These are phyloP conservation scores for Deuterostichococcus epilithicus DNA, from an alignment of 139 green algal genomes.

Conservation along the genomic window DNA sequence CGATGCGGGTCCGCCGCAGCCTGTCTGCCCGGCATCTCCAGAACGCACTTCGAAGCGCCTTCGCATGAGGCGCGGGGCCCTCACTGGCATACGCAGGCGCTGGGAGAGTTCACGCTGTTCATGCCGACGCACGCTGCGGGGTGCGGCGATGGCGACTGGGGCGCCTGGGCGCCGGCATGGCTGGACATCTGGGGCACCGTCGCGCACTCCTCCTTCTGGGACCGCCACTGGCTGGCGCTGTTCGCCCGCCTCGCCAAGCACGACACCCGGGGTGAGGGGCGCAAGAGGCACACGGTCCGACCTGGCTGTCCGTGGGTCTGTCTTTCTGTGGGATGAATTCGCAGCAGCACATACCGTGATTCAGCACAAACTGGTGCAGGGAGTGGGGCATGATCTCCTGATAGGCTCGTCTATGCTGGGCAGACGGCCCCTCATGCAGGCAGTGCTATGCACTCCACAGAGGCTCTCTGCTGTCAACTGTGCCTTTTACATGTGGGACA, in stretches of 20 bases:
- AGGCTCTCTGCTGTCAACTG: background rate
- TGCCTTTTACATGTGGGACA: background rate
- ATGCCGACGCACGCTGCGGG: slow-evolving; percentile 52
- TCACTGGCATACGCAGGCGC: slow-evolving; percentile 33
- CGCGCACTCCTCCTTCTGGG: slow-evolving; percentile 45
- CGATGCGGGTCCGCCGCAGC: too few relatives aligned
- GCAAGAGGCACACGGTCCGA: too few relatives aligned
- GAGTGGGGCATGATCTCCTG: too few relatives aligned
- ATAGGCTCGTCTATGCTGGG: too few relatives aligned
- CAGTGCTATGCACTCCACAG: background rate
- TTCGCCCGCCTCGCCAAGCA: slow-evolving; percentile 66
- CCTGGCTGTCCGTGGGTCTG: background rate
- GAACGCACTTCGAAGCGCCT: too few relatives aligned
- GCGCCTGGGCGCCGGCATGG: slow-evolving; percentile 48
- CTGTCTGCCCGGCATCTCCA: too few relatives aligned
- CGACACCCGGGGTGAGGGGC: slow-evolving; percentile 54
- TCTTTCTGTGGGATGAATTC: background rate
- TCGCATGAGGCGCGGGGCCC: too few relatives aligned
- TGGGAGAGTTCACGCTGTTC: slow-evolving; percentile 63
- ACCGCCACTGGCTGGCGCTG: slow-evolving; percentile 56
- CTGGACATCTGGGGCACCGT: slow-evolving; percentile 45
- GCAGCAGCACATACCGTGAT: too few relatives aligned
- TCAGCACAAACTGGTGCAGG: too few relatives aligned
- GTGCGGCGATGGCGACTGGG: slow-evolving; percentile 22
- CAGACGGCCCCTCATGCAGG: too few relatives aligned